These are phyloP conservation scores for Anthracocystis walkeri DNA, from an alignment of 1,284 basidiomycete species.

Conservation along the genomic window DNA sequence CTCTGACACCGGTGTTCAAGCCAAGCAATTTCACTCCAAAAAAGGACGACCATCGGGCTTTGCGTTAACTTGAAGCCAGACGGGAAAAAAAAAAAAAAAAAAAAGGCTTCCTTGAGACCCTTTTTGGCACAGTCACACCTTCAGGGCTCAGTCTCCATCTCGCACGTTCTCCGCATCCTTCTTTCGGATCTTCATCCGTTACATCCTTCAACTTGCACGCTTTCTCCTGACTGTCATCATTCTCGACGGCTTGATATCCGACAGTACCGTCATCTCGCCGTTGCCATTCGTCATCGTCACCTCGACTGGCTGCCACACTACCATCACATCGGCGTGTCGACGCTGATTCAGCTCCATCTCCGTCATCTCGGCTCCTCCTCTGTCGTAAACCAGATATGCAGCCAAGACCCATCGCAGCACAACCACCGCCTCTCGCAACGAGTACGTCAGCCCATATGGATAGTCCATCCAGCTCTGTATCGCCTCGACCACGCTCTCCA, in stretches of 20 bases:
- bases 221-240: no score
- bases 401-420: slow-evolving; percentile 39
- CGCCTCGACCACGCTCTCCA: slow-evolving; percentile 38
- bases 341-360: not conserved
- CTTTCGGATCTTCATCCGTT: not conserved
- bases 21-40: not conserved
- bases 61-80: not conserved
- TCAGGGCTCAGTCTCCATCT: not conserved
- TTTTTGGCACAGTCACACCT: not conserved
- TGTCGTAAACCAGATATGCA: slow-evolving; percentile 20
- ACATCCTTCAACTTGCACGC: not conserved
- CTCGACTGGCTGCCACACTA: not conserved
- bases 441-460: slow-evolving; percentile 18
- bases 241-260: no score
- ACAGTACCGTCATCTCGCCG: not conserved
- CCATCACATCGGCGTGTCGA: not conserved
- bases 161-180: not conserved
- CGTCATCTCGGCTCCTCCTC: slow-evolving; percentile 2
- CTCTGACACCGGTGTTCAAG: not conserved
- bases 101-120: slow-evolving; percentile 2
- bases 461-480: slow-evolving; percentile 39
- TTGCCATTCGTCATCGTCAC: not conserved
- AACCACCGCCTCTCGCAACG: slow-evolving; percentile 21
- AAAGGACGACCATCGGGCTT: not conserved
- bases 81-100: not conserved